Base-by-base conservation (phyloP, 352 stramenopile species). In the Phytophthora fragariaefolia region DNA sequence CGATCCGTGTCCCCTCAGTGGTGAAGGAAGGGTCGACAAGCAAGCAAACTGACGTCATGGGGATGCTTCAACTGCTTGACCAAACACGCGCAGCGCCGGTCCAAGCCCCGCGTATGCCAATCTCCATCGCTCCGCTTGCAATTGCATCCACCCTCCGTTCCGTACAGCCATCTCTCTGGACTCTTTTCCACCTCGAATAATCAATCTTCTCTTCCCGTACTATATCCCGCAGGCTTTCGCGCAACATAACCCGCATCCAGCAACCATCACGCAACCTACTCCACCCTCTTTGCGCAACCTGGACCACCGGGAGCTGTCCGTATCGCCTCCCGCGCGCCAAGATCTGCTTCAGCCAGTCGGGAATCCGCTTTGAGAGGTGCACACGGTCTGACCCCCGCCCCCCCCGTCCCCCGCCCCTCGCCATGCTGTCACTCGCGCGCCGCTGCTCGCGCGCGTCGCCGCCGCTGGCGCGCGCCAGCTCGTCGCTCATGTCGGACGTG, bases 401-500 rank as follows among this genome's bases (percentile, higher is more conserved):
- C n/a, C n/a, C n/a, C n/a, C n/a, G n/a, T n/a, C n/a, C n/a, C 30
- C 30, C 30, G 30, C 30, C 18, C 18, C 10, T 18, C 23, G 20
- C n/a, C 18, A 81, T 81, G 72, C 32, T 85, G 22, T 71, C 67
- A 15, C 62, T 80, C 27, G 22, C 54, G 17, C 62, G 58, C 13
- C 62, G 51, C 51, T 64, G 54, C 54, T 52, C 60, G 17, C 47
- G 58, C 47, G 51, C 57, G n/a, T 26, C 63, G 47, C 58, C 73
- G 20, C 24, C 56, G 18, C 58, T 76, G 5, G 61, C 67, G 30
- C 79, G 79, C 51, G 71, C 69, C 51, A 56, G 54, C 53, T 79
- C 84, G 20, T 84, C 82, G 65, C 82, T 96, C 67, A 96, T 96
- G 87, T 93, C 87, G 75, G 87, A 96, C 69, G 87, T 96, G 10